phyloP scores from a whole-genome alignment of 2,329 filamentous ascomycete genomes.

The Penicillium sumatraense region DNA sequence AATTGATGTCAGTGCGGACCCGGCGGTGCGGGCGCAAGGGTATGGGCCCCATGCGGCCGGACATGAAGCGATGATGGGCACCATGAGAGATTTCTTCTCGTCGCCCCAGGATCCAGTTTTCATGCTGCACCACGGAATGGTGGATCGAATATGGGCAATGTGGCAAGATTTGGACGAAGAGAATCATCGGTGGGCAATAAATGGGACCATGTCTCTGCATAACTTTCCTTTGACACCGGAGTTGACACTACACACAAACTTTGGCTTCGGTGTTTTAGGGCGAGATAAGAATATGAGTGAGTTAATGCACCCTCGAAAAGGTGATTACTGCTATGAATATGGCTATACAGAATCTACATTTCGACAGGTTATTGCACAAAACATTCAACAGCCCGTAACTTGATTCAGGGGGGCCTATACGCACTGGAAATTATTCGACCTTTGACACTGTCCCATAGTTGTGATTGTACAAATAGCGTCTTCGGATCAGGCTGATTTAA shows the following conservation, averaged over 20 bases:
- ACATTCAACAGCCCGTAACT: background rate
- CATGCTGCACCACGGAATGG: conserved; percentile 36
- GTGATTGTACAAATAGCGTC: background rate
- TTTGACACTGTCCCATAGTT: background rate
- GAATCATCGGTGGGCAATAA: conserved; percentile 7
- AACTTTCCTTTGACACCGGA: conserved; percentile 1
- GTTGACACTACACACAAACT: conserved; percentile 19
- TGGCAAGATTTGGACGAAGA: conserved; percentile 29
- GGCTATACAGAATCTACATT: background rate
- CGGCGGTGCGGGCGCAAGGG: background rate
- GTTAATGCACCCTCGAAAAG: conserved; percentile 27
- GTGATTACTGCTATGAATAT: conserved; percentile 33
- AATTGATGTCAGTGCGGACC: conserved; percentile 1
- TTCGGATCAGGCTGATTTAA: too few species aligned
- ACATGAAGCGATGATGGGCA: conserved; percentile 1
- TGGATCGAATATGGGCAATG: conserved; percentile 35
- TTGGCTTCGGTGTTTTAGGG: conserved; percentile 25
- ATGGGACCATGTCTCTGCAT: conserved; percentile 20
- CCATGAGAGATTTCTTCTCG: conserved; percentile 11
- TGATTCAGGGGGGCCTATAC: background rate
- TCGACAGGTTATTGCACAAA: background rate
- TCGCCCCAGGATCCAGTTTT: conserved; percentile 33
- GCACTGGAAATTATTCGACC: background rate
- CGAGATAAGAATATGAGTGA: conserved; percentile 20
- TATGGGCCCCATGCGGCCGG: background rate